Evolutionary conservation across 2,329 filamentous ascomycete species (phyloP).

Genomic region (Herpotrichia juniperi): DNA sequence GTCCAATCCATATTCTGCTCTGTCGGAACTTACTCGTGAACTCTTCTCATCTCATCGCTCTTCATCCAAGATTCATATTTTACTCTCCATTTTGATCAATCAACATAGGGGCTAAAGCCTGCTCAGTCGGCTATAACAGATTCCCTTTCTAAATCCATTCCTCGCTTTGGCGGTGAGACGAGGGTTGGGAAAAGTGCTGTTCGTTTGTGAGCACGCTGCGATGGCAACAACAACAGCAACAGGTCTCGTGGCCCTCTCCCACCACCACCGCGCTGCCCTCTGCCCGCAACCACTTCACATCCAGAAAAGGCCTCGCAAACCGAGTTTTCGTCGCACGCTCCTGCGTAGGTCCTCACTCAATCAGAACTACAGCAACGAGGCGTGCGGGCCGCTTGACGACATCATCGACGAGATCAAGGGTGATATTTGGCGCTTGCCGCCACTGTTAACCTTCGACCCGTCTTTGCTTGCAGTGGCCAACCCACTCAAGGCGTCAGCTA

Average conservation of each 20-base stretch:
- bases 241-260: slow-evolving; percentile 14
- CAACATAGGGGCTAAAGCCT: background rate
- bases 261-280: slow-evolving; percentile 15
- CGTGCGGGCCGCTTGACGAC: slow-evolving; percentile 38
- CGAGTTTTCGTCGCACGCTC: slow-evolving; percentile 31
- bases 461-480: slow-evolving; percentile 20
- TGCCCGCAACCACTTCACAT: slow-evolving; percentile 37
- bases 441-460: slow-evolving; percentile 14
- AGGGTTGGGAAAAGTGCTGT: no score
- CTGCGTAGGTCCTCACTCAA: slow-evolving; percentile 26
- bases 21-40: background rate
- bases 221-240: slow-evolving; percentile 6
- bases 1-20: background rate
- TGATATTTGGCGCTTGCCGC: slow-evolving; percentile 31
- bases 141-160: no score
- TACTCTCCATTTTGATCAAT: background rate
- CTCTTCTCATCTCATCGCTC: background rate
- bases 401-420: slow-evolving; percentile 42
- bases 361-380: slow-evolving; percentile 10
- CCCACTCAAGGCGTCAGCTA: slow-evolving; percentile 23
- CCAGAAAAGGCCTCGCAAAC: slow-evolving; percentile 32
- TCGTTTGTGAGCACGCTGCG: background rate
- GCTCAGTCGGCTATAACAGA: background rate
- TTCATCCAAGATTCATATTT: background rate
- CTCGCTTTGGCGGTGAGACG: no score